Evolutionary conservation across 495 filamentous ascomycete genomes (phyloP).

Genomic region (Aspergillus sclerotioniger): DNA sequence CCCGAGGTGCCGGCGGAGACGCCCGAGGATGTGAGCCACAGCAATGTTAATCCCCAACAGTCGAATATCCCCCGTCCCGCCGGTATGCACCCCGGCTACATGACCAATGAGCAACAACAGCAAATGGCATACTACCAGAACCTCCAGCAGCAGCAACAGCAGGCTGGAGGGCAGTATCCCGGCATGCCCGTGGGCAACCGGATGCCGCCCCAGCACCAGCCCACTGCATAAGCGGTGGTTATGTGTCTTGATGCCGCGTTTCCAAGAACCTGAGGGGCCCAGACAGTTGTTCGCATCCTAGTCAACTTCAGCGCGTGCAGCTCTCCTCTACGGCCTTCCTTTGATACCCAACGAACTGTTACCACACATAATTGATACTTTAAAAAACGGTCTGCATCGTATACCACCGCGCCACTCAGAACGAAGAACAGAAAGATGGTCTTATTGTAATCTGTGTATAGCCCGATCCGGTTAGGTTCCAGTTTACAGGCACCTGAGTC

Average conservation of each 20-base stretch:
- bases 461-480: constrained; percentile 12
- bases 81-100: constrained; percentile 51
- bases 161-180: constrained; percentile 54
- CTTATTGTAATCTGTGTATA: constrained; percentile 24
- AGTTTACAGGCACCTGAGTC: constrained; percentile 11
- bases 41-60: constrained; percentile 52
- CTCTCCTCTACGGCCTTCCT: constrained; percentile 36
- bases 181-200: constrained; percentile 54
- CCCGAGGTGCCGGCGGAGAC: constrained; percentile 55
- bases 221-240: constrained; percentile 54
- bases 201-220: constrained; percentile 56
- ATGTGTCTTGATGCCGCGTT: constrained; percentile 25
- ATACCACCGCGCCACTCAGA: constrained; percentile 17
- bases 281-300: constrained; percentile 21
- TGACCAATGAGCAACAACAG: constrained; percentile 58
- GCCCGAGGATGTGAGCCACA: constrained; percentile 55
- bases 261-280: constrained; percentile 18
- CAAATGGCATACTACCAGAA: constrained; percentile 59
- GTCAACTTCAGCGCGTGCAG: constrained; percentile 26
- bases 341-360: constrained; percentile 45
- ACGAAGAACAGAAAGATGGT: constrained; percentile 9
- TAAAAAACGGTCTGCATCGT: constrained; percentile 21
- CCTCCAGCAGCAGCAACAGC: constrained; percentile 56
- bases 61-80: constrained; percentile 49
- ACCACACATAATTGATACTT: constrained; percentile 27